Evolutionary conservation across 352 stramenopile genomes (phyloP).

Genomic region (Globisporangium solare): DNA sequence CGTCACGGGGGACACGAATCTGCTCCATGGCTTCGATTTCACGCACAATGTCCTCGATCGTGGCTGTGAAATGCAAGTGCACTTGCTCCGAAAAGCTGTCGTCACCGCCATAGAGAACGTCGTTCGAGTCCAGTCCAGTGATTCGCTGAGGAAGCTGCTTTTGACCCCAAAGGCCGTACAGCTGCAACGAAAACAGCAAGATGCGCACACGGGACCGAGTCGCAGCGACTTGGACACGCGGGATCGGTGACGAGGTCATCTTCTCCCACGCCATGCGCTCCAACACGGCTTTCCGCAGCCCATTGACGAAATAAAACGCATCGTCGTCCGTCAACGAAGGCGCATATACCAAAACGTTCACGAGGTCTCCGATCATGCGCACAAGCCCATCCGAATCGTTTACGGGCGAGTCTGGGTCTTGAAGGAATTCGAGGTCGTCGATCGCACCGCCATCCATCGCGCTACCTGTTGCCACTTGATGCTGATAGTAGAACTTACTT

Average conservation of each 20-base stretch:
- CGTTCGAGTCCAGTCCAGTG: conserved; percentile 73
- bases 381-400: conserved; percentile 17
- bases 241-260: conserved; percentile 1
- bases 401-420: background rate
- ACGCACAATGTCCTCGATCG: conserved; percentile 42
- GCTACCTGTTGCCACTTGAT: background rate
- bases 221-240: conserved; percentile 8
- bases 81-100: conserved; percentile 48
- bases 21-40: conserved; percentile 38
- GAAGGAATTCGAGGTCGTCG: conserved; percentile 6
- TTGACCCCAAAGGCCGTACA: conserved; percentile 67
- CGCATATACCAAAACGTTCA: conserved; percentile 64
- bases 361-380: conserved; percentile 37
- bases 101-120: conserved; percentile 76
- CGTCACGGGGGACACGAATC: background rate
- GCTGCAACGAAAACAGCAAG: conserved; percentile 36
- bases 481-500: background rate
- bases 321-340: conserved; percentile 75
- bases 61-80: conserved; percentile 35
- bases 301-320: conserved; percentile 86
- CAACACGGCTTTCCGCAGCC: conserved; percentile 60
- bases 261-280: conserved; percentile 38
- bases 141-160: conserved; percentile 28
- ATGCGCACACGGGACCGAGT: conserved; percentile 29
- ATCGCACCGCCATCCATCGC: background rate